phyloP scores from a whole-genome alignment of 345 rosid species.

The Sapria himalayana region DNA sequence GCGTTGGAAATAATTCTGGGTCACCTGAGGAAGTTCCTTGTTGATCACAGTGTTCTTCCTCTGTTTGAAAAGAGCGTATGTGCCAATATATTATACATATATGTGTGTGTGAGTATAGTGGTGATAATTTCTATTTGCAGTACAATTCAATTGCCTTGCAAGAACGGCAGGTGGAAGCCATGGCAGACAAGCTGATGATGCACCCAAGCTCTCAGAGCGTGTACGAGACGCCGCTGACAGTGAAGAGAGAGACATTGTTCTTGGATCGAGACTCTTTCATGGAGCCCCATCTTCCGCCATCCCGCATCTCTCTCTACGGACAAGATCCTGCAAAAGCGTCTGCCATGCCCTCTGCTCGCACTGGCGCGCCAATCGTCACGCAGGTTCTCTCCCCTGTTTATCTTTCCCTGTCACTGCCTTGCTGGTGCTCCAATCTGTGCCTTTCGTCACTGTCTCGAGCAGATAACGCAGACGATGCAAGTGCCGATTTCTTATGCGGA shows the following conservation, averaged over 20 bases:
- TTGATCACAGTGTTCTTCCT: constrained; percentile 61
- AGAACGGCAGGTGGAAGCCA: constrained; percentile 28
- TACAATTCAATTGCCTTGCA: constrained; percentile 27
- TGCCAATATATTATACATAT: constrained; percentile 4
- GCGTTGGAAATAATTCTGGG: constrained; percentile 52
- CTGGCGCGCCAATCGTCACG: constrained; percentile 40
- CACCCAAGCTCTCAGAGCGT: constrained; percentile 15
- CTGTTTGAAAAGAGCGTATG: constrained; percentile 53
- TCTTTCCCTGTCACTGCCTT: background rate
- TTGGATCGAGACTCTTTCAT: constrained; percentile 31
- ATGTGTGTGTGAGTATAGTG: too few species aligned
- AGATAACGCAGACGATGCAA: constrained; percentile 73
- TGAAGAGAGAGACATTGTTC: constrained; percentile 33
- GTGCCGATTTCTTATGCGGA: constrained; percentile 63
- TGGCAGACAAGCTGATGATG: constrained; percentile 25
- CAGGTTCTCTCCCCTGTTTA: constrained; percentile 13
- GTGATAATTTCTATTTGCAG: constrained; percentile 11
- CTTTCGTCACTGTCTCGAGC: too few species aligned
- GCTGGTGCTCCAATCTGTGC: too few species aligned
- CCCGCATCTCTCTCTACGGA: constrained; percentile 37
- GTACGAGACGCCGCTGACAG: constrained; percentile 16
- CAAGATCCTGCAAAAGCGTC: constrained; percentile 35
- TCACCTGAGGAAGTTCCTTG: constrained; percentile 63
- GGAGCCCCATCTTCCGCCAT: constrained; percentile 24
- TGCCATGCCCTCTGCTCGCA: constrained; percentile 24